phyloP scores from a whole-genome alignment of 225 moss, liverwort and hornwort genomes.

The Lunularia cruciata region DNA sequence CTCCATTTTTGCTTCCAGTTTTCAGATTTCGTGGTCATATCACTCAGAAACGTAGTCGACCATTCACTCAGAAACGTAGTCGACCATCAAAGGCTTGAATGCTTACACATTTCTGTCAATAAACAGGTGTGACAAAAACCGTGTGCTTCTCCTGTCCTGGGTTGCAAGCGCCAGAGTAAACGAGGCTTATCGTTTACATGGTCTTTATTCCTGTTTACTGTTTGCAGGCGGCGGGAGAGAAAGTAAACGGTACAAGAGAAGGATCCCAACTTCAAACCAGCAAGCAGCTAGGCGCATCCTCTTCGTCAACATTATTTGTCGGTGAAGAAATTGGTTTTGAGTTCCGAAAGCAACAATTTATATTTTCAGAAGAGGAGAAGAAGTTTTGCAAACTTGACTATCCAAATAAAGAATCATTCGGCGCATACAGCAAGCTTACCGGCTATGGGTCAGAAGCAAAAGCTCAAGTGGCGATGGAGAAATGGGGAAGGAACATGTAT shows the following conservation, averaged over 20 bases:
- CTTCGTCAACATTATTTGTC: slow-evolving; percentile 17
- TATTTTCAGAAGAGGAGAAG: slow-evolving; percentile 65
- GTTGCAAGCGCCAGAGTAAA: too few relatives aligned
- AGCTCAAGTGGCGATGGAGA: slow-evolving; percentile 71
- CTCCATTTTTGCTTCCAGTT: too few relatives aligned
- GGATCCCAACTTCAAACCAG: slow-evolving; percentile 45
- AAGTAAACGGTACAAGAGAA: slow-evolving; percentile 54
- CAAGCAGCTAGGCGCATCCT: slow-evolving; percentile 44
- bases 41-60: too few relatives aligned
- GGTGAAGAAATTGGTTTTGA: slow-evolving; percentile 87
- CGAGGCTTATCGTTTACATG: neutral
- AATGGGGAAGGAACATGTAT: slow-evolving; percentile 93
- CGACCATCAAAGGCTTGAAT: too few relatives aligned
- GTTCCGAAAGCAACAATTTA: slow-evolving; percentile 89
- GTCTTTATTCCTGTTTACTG: neutral
- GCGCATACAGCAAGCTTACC: slow-evolving; percentile 63
- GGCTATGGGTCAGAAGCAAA: slow-evolving; percentile 95
- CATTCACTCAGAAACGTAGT: too few relatives aligned
- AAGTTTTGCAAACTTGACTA: slow-evolving; percentile 86
- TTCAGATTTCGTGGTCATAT: too few relatives aligned
- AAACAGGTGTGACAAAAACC: too few relatives aligned
- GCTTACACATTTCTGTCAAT: too few relatives aligned
- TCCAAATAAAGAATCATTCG: slow-evolving; percentile 84
- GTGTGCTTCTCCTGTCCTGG: too few relatives aligned
- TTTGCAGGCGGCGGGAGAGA: slow-evolving; percentile 64